These are phyloP conservation scores for Passiflora organensis DNA, from an alignment of 345 rosid species.

Conservation along the genomic window DNA sequence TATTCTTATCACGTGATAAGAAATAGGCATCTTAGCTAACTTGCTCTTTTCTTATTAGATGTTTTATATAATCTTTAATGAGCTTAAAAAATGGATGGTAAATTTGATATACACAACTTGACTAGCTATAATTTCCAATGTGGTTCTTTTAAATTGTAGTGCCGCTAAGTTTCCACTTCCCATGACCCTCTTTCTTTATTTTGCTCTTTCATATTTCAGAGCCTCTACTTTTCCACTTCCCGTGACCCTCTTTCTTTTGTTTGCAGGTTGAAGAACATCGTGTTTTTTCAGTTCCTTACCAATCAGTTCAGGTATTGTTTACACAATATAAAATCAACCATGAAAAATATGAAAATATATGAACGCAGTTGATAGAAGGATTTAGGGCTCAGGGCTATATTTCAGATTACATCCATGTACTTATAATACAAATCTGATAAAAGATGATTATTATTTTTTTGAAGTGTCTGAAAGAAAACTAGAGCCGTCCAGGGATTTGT, in stretches of 20 bases:
- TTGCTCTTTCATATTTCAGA: constrained; percentile 17
- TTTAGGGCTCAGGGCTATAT: neutral
- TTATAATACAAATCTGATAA: neutral
- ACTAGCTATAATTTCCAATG: neutral
- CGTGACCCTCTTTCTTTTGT: constrained; percentile 17
- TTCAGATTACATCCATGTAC: neutral
- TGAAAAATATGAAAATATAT: neutral
- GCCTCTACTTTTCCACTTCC: constrained; percentile 16
- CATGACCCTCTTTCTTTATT: constrained; percentile 17
- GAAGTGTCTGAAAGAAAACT: neutral
- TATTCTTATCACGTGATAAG: neutral
- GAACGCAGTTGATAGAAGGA: neutral
- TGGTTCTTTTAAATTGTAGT: constrained; percentile 2
- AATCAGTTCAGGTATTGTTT: constrained; percentile 64
- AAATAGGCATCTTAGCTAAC: neutral
- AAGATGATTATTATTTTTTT: neutral
- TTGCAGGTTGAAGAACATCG: constrained; percentile 85
- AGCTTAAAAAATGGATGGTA: neutral
- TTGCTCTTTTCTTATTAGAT: too few species aligned
- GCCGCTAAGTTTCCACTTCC: constrained; percentile 16
- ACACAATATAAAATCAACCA: neutral
- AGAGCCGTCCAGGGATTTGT: too few species aligned
- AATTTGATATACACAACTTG: neutral
- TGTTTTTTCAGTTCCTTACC: constrained; percentile 60
- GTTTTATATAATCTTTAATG: too few species aligned